Percentiles rank a stretch among this genome's conserved stretches.
These are phyloP conservation scores for Bruguiera gymnorhiza DNA, from an alignment of 345 rosid species.

Conservation along the genomic window DNA sequence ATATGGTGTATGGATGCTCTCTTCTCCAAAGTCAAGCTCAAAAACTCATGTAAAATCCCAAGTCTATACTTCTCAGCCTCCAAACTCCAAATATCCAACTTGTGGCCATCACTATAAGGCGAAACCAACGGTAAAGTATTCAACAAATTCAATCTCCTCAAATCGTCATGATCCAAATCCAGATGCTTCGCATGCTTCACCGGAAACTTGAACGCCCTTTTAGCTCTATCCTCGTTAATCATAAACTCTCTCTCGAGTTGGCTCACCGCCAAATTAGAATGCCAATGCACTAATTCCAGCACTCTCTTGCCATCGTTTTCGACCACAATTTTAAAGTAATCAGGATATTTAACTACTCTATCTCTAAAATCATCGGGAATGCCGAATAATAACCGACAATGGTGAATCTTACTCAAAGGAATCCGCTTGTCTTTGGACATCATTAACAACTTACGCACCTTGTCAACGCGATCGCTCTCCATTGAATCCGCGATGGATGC, in stretches of 20 bases:
- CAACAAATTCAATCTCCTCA: constrained; percentile 49
- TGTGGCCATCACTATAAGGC: constrained; percentile 71
- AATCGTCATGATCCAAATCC: constrained; percentile 51
- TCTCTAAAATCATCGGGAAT: constrained; percentile 89
- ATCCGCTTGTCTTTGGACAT: constrained; percentile 70
- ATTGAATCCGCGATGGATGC: constrained; percentile 43
- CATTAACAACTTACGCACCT: constrained; percentile 68
- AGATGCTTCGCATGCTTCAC: constrained; percentile 65
- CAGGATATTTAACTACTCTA: constrained; percentile 59
- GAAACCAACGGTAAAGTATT: constrained; percentile 79
- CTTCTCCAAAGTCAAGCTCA: constrained; percentile 88
- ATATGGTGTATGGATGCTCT: constrained; percentile 83
- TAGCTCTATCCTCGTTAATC: constrained; percentile 57
- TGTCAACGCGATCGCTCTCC: constrained; percentile 62
- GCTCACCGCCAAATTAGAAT: constrained; percentile 57
- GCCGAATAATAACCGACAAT: constrained; percentile 67
- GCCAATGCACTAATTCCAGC: constrained; percentile 80
- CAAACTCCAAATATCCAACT: constrained; percentile 60
- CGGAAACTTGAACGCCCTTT: constrained; percentile 61
- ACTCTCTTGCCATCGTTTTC: constrained; percentile 62
- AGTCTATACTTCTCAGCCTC: constrained; percentile 91
- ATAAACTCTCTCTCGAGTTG: constrained; percentile 59
- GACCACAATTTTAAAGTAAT: constrained; percentile 49
- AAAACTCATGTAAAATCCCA: constrained; percentile 78
- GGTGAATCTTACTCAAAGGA: constrained; percentile 67